phyloP scores from a whole-genome alignment of 257 asterid species.

The Gentiana macrophylla region DNA sequence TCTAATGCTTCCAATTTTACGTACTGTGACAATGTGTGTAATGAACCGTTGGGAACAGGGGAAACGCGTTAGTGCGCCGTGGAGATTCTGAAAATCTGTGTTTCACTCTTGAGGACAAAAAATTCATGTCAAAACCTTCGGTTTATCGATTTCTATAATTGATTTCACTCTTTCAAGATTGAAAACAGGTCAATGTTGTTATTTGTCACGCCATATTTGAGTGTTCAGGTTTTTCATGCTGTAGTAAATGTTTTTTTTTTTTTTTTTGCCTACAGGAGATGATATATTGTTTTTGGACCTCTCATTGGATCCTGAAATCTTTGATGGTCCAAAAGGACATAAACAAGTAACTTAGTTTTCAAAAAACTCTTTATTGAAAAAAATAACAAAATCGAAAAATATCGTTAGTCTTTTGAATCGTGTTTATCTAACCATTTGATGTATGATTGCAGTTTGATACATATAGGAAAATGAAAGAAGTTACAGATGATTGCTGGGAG shows the following conservation, averaged over 20 bases:
- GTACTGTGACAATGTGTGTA: constrained; percentile 11
- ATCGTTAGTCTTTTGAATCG: constrained; percentile 4
- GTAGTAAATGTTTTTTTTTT: neutral
- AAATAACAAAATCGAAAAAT: neutral
- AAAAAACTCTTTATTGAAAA: too few relatives aligned
- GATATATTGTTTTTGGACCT: constrained; percentile 86
- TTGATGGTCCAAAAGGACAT: constrained; percentile 85
- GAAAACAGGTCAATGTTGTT: constrained; percentile 54
- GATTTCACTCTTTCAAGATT: constrained; percentile 96
- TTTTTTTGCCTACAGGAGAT: constrained; percentile 49
- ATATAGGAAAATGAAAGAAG: constrained; percentile 83
- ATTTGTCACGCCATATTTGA: constrained; percentile 1
- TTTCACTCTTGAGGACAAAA: constrained; percentile 61
- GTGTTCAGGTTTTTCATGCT: neutral
- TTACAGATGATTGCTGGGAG: constrained; percentile 87
- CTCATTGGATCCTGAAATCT: constrained; percentile 78
- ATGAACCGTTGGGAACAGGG: constrained; percentile 42
- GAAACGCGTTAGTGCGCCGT: constrained; percentile 71
- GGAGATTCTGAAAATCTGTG: constrained; percentile 41
- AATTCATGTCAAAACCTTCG: constrained; percentile 54
- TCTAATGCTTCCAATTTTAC: constrained; percentile 12
- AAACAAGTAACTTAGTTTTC: constrained; percentile 42
- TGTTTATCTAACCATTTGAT: constrained; percentile 3
- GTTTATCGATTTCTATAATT: constrained; percentile 64
- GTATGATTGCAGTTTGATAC: constrained; percentile 64